Percentiles rank a stretch among this genome's conserved stretches.
These are phyloP conservation scores for Discostella stelligera DNA, from an alignment of 352 stramenopile genomes.

Conservation along the genomic window DNA sequence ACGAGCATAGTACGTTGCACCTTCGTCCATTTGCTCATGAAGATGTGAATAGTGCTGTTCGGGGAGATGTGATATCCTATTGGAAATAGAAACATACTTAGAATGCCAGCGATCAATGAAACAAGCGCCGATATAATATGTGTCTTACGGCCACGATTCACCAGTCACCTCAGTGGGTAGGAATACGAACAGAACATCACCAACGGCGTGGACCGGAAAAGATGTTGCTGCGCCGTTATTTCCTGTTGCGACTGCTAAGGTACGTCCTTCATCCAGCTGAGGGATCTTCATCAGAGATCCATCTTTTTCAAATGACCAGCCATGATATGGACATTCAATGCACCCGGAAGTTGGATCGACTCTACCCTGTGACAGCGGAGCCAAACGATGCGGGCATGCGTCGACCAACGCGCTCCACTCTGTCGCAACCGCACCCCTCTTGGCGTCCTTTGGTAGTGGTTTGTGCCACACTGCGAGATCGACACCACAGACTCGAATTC, in stretches of 20 bases:
- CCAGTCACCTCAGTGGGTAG: slow-evolving; percentile 44
- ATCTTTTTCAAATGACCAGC: slow-evolving; percentile 73
- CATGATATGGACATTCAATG: slow-evolving; percentile 80
- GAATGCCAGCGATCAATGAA: background rate
- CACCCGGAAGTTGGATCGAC: slow-evolving; percentile 56
- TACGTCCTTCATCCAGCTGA: slow-evolving; percentile 44
- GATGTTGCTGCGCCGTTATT: slow-evolving; percentile 16
- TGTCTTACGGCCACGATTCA: slow-evolving; percentile 39
- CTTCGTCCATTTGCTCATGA: slow-evolving; percentile 24
- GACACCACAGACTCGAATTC: slow-evolving; percentile 34
- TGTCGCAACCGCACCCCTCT: slow-evolving; percentile 22
- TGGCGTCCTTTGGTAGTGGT: slow-evolving; percentile 16
- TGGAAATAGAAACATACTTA: background rate
- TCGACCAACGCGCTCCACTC: slow-evolving; percentile 55
- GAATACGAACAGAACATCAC: slow-evolving; percentile 64
- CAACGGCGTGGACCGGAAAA: slow-evolving; percentile 46
- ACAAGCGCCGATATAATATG: background rate
- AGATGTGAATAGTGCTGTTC: slow-evolving; percentile 32
- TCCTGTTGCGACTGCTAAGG: slow-evolving; percentile 12
- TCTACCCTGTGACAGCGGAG: slow-evolving; percentile 76
- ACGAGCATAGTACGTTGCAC: slow-evolving; percentile 41
- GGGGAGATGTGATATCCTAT: slow-evolving; percentile 9
- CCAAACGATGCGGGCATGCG: slow-evolving; percentile 76
- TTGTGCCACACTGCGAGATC: slow-evolving; percentile 49
- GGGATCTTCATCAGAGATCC: slow-evolving; percentile 55